Percentiles rank a stretch among this genome's conserved stretches.
Conservation (phyloP, 768 basidiomycete genomes). For the Mycena pura region DNA sequence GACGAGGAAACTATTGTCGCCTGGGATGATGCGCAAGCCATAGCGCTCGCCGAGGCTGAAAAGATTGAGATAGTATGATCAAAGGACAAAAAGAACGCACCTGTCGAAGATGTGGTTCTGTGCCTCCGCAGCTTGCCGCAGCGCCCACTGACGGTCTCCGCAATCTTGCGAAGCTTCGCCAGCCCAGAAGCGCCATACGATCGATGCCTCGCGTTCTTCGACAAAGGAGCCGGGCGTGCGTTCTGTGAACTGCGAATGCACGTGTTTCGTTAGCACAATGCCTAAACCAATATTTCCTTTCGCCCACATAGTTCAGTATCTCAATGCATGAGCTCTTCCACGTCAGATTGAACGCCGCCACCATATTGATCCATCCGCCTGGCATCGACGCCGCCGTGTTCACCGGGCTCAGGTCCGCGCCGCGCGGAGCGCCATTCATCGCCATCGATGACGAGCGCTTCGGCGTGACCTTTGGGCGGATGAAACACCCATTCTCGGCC, state of each 20-base stretch:
- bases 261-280: neutral
- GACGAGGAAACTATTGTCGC: slow-evolving; percentile 80
- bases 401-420: slow-evolving; percentile 21
- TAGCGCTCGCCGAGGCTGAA: slow-evolving; percentile 80
- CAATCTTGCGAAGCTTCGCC: slow-evolving; percentile 48
- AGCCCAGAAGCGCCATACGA: slow-evolving; percentile 89
- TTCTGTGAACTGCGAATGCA: slow-evolving; percentile 72
- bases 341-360: slow-evolving; percentile 75
- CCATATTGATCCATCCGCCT: slow-evolving; percentile 79
- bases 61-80: neutral
- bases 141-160: slow-evolving; percentile 79
- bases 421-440: slow-evolving; percentile 4
- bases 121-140: slow-evolving; percentile 86
- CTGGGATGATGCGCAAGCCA: slow-evolving; percentile 83
- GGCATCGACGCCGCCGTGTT: slow-evolving; percentile 27
- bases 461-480: slow-evolving; percentile 57
- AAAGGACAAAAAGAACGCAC: slow-evolving; percentile 37
- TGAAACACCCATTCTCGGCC: slow-evolving; percentile 89
- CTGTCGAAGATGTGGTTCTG: slow-evolving; percentile 92
- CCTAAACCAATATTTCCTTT: neutral
- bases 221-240: slow-evolving; percentile 87
- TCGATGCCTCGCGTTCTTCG: slow-evolving; percentile 81
- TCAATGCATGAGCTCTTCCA: slow-evolving; percentile 86
- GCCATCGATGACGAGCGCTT: slow-evolving; percentile 19
- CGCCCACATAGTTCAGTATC: slow-evolving; percentile 81